These are phyloP conservation scores for Phytophthora vignae DNA, from an alignment of 352 stramenopile species.

Conservation along the genomic window DNA sequence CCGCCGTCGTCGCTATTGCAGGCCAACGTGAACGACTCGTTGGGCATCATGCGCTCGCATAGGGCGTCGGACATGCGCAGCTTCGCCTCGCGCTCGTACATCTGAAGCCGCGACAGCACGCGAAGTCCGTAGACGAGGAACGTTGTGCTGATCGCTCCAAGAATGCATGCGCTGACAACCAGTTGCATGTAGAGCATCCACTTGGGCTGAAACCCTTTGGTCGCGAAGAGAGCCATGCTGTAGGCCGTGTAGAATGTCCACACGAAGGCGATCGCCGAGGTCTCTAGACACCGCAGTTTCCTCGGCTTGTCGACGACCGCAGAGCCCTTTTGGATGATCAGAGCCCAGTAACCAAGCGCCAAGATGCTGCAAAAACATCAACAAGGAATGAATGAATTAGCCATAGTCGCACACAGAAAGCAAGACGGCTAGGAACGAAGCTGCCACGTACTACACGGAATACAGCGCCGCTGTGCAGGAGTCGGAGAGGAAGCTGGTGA, in stretches of 20 bases:
- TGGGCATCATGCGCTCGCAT: conserved; percentile 46
- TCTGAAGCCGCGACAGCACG: conserved; percentile 36
- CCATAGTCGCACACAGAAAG: not conserved
- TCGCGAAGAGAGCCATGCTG: conserved; percentile 39
- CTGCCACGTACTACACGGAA: conserved; percentile 43
- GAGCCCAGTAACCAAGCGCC: conserved; percentile 63
- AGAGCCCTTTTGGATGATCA: conserved; percentile 57
- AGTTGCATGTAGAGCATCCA: conserved; percentile 44
- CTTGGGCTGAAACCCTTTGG: conserved; percentile 45
- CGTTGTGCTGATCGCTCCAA: conserved; percentile 39
- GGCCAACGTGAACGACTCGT: conserved; percentile 54
- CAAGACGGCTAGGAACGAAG: not conserved
- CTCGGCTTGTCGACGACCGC: conserved; percentile 34
- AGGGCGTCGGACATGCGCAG: conserved; percentile 36
- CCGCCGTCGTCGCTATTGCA: conserved; percentile 24
- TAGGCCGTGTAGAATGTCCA: conserved; percentile 54
- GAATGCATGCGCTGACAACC: conserved; percentile 32
- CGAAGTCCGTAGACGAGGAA: conserved; percentile 47
- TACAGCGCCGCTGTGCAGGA: conserved; percentile 50
- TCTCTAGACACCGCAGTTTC: conserved; percentile 39
- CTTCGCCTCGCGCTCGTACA: conserved; percentile 33
- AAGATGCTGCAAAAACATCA: conserved; percentile 45
- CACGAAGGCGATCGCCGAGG: conserved; percentile 35
- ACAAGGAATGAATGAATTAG: conserved; percentile 7
- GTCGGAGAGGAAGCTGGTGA: conserved; percentile 37